A percentile compares a stretch with the other conserved stretches of the same genome.
Conservation (phyloP, 1,139 yeast species). For the Debaryomyces subglobosus region DNA sequence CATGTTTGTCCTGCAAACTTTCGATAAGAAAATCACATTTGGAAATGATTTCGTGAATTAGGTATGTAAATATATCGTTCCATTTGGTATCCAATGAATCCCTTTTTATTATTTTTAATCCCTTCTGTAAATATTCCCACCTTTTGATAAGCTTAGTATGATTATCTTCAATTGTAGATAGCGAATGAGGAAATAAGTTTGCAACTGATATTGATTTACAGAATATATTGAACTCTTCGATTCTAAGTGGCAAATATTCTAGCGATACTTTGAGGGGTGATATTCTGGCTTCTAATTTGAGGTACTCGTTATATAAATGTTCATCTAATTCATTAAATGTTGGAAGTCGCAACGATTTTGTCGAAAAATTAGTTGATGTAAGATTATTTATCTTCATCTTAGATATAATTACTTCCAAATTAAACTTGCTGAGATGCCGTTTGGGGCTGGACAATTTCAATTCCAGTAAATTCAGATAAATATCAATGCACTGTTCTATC, state of each 20-base stretch:
- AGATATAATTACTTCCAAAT: conserved; percentile 43
- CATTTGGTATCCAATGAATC: conserved; percentile 59
- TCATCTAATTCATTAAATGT: conserved; percentile 36
- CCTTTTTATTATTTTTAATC: conserved; percentile 41
- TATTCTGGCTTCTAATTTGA: conserved; percentile 34
- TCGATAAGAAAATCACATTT: conserved; percentile 32
- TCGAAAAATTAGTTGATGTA: conserved; percentile 17
- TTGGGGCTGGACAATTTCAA: conserved; percentile 44
- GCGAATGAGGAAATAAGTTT: conserved; percentile 31
- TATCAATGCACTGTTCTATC: conserved; percentile 47
- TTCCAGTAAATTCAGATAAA: conserved; percentile 43
- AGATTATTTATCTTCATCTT: conserved; percentile 38
- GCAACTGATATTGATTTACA: conserved; percentile 23
- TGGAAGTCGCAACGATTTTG: conserved; percentile 31
- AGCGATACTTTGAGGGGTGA: conserved; percentile 62
- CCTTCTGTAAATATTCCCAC: conserved; percentile 43
- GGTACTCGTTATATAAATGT: conserved; percentile 31
- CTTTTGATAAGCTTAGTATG: conserved; percentile 43
- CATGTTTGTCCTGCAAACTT: conserved; percentile 19
- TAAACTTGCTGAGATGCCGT: conserved; percentile 41
- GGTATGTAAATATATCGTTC: conserved; percentile 51
- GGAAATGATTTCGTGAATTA: conserved; percentile 41
- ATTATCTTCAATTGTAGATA: conserved; percentile 37
- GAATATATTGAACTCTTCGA: conserved; percentile 45
- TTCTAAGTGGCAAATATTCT: conserved; percentile 57